A percentile compares a stretch with the other conserved stretches of the same genome.
These are phyloP conservation scores for Boletus pseudo-olivaceus DNA, from an alignment of 768 basidiomycete genomes.

Conservation along the genomic window DNA sequence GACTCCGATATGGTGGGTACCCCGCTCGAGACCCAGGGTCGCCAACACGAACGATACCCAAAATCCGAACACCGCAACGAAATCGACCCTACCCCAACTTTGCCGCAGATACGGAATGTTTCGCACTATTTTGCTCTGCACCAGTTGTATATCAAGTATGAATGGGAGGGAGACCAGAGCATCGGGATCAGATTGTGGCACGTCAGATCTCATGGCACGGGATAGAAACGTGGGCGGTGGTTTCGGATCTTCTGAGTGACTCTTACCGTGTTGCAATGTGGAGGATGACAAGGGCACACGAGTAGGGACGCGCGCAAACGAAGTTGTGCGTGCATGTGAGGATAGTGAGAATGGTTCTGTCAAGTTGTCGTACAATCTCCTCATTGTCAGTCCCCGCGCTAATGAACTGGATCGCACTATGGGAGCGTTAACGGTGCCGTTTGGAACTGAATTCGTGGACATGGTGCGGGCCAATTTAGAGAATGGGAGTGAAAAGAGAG, in stretches of 20 bases:
- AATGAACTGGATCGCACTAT: slow-evolving; percentile 34
- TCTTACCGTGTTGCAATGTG: background rate
- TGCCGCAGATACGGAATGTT: slow-evolving; percentile 89
- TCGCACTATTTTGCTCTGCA: slow-evolving; percentile 53
- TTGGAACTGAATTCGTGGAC: slow-evolving; percentile 27
- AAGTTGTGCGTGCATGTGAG: slow-evolving; percentile 15
- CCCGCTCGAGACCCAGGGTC: slow-evolving; percentile 61
- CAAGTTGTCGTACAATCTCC: slow-evolving; percentile 43
- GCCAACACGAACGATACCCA: slow-evolving; percentile 83
- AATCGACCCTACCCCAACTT: slow-evolving; percentile 89
- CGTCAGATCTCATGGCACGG: slow-evolving; percentile 43
- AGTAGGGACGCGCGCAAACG: slow-evolving; percentile 14
- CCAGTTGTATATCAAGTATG: slow-evolving; percentile 52
- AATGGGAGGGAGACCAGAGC: slow-evolving; percentile 54
- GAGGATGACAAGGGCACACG: slow-evolving; percentile 4
- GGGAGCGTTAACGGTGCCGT: slow-evolving; percentile 21
- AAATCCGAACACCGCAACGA: slow-evolving; percentile 79
- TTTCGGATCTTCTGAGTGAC: slow-evolving; percentile 36
- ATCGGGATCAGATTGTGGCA: slow-evolving; percentile 33
- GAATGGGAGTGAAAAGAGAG: slow-evolving; percentile 43
- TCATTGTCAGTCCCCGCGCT: slow-evolving; percentile 43
- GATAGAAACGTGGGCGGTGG: slow-evolving; percentile 50
- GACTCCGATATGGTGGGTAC: slow-evolving; percentile 70
- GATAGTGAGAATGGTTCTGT: slow-evolving; percentile 54
- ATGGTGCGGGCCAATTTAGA: slow-evolving; percentile 21